Conservation (phyloP, 2,329 filamentous ascomycete genomes). For the Pseudopyrenochaeta lycopersici region DNA sequence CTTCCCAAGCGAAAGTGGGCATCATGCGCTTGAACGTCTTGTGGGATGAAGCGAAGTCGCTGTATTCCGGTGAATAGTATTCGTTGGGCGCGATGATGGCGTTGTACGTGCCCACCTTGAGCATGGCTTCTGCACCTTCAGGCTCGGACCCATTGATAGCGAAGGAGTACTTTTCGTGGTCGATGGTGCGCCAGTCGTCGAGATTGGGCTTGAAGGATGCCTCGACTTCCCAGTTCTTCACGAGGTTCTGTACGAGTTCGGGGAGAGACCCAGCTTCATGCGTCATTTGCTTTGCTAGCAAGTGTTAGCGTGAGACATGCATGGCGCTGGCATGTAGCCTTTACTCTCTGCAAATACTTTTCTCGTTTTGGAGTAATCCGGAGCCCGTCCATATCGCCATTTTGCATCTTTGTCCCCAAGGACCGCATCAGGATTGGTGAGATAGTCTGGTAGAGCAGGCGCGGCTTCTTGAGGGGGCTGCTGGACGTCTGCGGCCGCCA, state of each 20-base stretch:
- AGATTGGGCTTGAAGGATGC: constrained; percentile 72
- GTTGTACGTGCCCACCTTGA: constrained; percentile 74
- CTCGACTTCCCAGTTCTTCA: constrained; percentile 79
- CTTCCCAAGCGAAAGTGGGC: constrained; percentile 76
- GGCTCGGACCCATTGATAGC: constrained; percentile 69
- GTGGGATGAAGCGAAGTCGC: constrained; percentile 70
- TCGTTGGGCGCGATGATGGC: constrained; percentile 70
- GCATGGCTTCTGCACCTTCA: constrained; percentile 69
- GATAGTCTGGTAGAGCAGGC: constrained; percentile 64
- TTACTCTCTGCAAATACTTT: constrained; percentile 67
- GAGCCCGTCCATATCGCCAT: constrained; percentile 69
- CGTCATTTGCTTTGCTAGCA: constrained; percentile 63
- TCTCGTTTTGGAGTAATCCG: constrained; percentile 72
- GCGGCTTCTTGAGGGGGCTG: constrained; percentile 38
- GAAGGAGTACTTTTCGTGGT: constrained; percentile 67
- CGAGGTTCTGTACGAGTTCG: constrained; percentile 71
- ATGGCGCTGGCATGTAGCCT: too few species aligned
- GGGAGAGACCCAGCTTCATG: constrained; percentile 67
- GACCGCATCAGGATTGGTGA: constrained; percentile 67
- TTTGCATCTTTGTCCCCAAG: constrained; percentile 62
- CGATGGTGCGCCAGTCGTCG: constrained; percentile 72
- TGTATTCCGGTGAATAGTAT: constrained; percentile 70
- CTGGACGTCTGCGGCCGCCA: constrained; percentile 42
- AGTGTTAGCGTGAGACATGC: too few species aligned
- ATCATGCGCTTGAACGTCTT: constrained; percentile 79